phyloP scores from a whole-genome alignment of 2,329 filamentous ascomycete genomes.

The Albophoma yamanashiensis region DNA sequence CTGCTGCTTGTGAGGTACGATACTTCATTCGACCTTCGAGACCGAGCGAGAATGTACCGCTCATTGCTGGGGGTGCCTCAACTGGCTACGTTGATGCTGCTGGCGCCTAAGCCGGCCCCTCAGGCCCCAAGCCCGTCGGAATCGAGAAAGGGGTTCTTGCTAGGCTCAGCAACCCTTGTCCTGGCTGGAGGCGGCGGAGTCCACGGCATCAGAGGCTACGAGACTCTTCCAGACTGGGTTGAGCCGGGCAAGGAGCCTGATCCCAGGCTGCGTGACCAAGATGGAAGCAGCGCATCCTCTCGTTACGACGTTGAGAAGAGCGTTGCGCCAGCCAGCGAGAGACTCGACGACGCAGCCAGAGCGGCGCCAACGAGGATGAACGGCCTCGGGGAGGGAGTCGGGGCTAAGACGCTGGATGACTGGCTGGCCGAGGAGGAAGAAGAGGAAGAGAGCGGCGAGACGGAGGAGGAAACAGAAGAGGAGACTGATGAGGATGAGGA shows the following conservation, averaged over 20 bases:
- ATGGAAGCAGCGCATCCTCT: constrained; percentile 17
- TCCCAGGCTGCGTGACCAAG: constrained; percentile 55
- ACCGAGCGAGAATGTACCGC: constrained; percentile 81
- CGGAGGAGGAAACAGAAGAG: constrained; percentile 39
- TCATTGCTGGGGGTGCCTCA: constrained; percentile 74
- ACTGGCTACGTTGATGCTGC: constrained; percentile 77
- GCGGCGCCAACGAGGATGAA: constrained; percentile 34
- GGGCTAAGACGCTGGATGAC: constrained; percentile 77
- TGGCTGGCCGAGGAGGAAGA: constrained; percentile 70
- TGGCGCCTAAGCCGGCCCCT: constrained; percentile 90
- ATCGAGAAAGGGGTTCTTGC: constrained; percentile 60
- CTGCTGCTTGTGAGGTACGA: constrained; percentile 84
- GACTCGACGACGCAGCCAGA: constrained; percentile 46
- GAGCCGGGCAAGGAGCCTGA: constrained; percentile 70
- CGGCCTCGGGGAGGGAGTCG: constrained; percentile 38
- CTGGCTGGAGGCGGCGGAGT: constrained; percentile 65
- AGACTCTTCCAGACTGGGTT: constrained; percentile 77
- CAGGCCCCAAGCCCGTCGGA: constrained; percentile 86
- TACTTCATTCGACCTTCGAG: constrained; percentile 86
- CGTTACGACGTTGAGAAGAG: constrained; percentile 18
- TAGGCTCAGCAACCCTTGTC: constrained; percentile 80
- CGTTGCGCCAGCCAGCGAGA: constrained; percentile 48
- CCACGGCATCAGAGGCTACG: constrained; percentile 69
- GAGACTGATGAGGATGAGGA: constrained; percentile 37
- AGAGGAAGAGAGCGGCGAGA: constrained; percentile 36